These are phyloP conservation scores for Ganoderma boninense DNA, from an alignment of 1,284 basidiomycete species.

Conservation along the genomic window DNA sequence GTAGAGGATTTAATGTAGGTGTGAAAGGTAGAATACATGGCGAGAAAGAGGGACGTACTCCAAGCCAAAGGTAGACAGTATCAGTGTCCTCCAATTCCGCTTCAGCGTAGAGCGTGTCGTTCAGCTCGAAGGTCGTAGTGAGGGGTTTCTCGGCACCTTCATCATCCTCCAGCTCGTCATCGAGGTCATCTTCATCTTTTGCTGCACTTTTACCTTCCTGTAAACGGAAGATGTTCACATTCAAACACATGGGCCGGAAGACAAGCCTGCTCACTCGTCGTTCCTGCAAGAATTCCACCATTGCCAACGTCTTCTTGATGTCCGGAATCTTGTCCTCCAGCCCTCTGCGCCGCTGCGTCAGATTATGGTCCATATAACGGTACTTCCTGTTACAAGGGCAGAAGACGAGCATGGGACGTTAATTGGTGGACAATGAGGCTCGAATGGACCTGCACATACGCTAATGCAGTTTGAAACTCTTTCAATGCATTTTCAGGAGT, in stretches of 20 bases:
- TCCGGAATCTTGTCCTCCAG: conserved; percentile 97
- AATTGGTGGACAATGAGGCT: conserved; percentile 25
- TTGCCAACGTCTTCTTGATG: conserved; percentile 91
- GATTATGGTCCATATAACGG: conserved; percentile 95
- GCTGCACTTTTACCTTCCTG: conserved; percentile 70
- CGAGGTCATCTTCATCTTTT: conserved; percentile 55
- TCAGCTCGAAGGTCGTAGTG: conserved; percentile 93
- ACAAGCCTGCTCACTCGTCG: conserved; percentile 60
- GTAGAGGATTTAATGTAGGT: conserved; percentile 4
- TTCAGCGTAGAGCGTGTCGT: conserved; percentile 94
- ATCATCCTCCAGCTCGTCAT: conserved; percentile 53
- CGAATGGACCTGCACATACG: conserved; percentile 60
- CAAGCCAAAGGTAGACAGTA: conserved; percentile 94
- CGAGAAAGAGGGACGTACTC: conserved; percentile 66
- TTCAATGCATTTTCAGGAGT: conserved; percentile 85
- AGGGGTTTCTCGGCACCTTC: conserved; percentile 64
- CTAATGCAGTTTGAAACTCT: conserved; percentile 91
- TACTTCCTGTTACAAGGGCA: conserved; percentile 81
- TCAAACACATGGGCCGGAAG: neutral
- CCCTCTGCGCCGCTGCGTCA: conserved; percentile 81
- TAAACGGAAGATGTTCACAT: neutral
- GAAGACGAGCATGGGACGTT: neutral
- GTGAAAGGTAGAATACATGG: conserved; percentile 8
- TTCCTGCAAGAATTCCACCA: conserved; percentile 87
- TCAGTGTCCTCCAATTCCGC: conserved; percentile 90